phyloP scores from a whole-genome alignment of 1,139 yeast genomes.

The Entelexis paramagnoliae region DNA sequence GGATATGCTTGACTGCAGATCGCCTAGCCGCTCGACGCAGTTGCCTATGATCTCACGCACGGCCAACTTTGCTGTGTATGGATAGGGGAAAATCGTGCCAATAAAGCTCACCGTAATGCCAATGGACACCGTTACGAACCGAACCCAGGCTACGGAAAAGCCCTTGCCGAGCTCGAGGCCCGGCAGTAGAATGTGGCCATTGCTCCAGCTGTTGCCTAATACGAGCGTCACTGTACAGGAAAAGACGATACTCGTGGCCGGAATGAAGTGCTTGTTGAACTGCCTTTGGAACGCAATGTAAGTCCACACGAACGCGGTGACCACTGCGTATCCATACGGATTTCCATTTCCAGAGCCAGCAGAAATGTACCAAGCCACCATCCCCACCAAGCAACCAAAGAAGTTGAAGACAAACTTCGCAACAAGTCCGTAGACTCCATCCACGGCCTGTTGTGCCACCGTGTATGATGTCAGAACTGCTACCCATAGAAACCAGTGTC shows the following conservation, averaged over 20 bases:
- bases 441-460: constrained; percentile 30
- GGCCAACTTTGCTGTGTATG: constrained; percentile 25
- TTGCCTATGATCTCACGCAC: constrained; percentile 20
- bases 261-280: constrained; percentile 27
- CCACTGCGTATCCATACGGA: constrained; percentile 30
- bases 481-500: constrained; percentile 31
- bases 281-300: constrained; percentile 29
- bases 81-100: constrained; percentile 30
- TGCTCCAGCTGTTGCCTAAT: constrained; percentile 31
- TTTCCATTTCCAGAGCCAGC: constrained; percentile 30
- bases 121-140: constrained; percentile 30
- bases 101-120: constrained; percentile 31
- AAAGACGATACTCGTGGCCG: constrained; percentile 30
- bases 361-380: constrained; percentile 33
- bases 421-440: constrained; percentile 29
- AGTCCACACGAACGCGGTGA: constrained; percentile 27
- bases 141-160: constrained; percentile 31
- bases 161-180: constrained; percentile 28
- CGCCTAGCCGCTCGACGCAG: constrained; percentile 20
- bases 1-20: constrained; percentile 19
- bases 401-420: constrained; percentile 28
- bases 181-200: constrained; percentile 18
- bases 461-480: constrained; percentile 30
- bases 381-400: constrained; percentile 29
- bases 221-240: constrained; percentile 29